Percentiles rank a stretch among this genome's conserved stretches.
These are phyloP conservation scores for Leptographium wingfieldii DNA, from an alignment of 2,329 filamentous ascomycete species.

Conservation along the genomic window DNA sequence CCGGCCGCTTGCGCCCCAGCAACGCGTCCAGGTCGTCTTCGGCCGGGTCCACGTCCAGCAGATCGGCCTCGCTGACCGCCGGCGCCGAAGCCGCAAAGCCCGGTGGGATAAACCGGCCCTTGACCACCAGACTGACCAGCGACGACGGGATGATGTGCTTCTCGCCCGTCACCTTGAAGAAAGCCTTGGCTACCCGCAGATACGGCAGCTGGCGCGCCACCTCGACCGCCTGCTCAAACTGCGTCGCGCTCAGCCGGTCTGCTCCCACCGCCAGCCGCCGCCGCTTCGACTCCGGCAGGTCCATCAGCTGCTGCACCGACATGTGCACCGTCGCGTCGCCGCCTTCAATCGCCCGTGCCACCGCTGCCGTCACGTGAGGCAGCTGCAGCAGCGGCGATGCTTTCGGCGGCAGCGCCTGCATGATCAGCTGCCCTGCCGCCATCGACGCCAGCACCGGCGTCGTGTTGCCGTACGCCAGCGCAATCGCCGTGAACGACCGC, in stretches of 20 bases:
- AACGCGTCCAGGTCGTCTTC: slow-evolving; percentile 85
- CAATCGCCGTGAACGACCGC: slow-evolving; percentile 75
- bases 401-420: slow-evolving; percentile 77
- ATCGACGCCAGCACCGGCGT: slow-evolving; percentile 72
- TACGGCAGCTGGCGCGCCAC: slow-evolving; percentile 77
- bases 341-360: slow-evolving; percentile 57
- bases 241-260: slow-evolving; percentile 56
- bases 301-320: slow-evolving; percentile 81
- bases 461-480: slow-evolving; percentile 77
- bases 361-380: slow-evolving; percentile 63
- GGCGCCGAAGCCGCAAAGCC: slow-evolving; percentile 60
- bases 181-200: slow-evolving; percentile 77
- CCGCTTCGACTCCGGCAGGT: slow-evolving; percentile 61
- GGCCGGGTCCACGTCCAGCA: slow-evolving; percentile 83
- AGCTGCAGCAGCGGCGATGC: slow-evolving; percentile 85
- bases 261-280: slow-evolving; percentile 58
- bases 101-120: slow-evolving; percentile 85
- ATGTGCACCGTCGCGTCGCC: slow-evolving; percentile 63
- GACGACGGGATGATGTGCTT: slow-evolving; percentile 84
- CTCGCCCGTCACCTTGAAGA: slow-evolving; percentile 97
- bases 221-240: slow-evolving; percentile 63
- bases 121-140: slow-evolving; percentile 87
- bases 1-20: slow-evolving; percentile 55
- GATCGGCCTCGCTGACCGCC: slow-evolving; percentile 60
- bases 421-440: slow-evolving; percentile 69